These are phyloP conservation scores for Wickerhamomyces hampshirensis DNA, from an alignment of 805 yeast species.

Conservation along the genomic window DNA sequence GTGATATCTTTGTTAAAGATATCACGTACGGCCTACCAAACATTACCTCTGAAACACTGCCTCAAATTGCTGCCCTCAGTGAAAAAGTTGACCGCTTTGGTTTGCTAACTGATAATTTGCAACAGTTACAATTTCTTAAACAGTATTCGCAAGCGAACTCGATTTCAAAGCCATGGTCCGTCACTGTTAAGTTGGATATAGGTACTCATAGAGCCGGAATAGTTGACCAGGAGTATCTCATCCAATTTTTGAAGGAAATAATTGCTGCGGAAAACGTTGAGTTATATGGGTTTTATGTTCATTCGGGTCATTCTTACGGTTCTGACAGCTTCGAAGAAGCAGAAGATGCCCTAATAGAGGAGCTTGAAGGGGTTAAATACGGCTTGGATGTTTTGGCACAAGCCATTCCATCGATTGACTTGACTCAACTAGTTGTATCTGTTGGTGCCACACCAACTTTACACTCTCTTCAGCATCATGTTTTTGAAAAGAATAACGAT, in stretches of 20 bases:
- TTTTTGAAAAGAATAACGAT: conserved; percentile 12
- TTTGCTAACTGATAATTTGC: conserved; percentile 56
- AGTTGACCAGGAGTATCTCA: conserved; percentile 29
- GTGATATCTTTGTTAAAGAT: conserved; percentile 34
- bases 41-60: conserved; percentile 41
- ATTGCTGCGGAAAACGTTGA: conserved; percentile 30
- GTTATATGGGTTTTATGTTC: conserved; percentile 68
- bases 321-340: conserved; percentile 44
- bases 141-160: conserved; percentile 29
- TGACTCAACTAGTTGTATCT: conserved; percentile 45
- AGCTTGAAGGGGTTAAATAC: conserved; percentile 48
- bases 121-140: conserved; percentile 47
- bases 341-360: conserved; percentile 44
- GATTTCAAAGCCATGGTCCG: conserved; percentile 44
- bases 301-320: conserved; percentile 73
- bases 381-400: conserved; percentile 39
- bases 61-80: conserved; percentile 42
- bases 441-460: conserved; percentile 85
- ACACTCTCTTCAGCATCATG: conserved; percentile 43
- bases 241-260: conserved; percentile 31
- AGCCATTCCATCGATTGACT: conserved; percentile 32
- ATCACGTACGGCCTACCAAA: conserved; percentile 58
- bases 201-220: conserved; percentile 73
- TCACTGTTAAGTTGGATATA: conserved; percentile 64
- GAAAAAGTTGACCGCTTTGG: conserved; percentile 40